phyloP scores from a whole-genome alignment of 2,329 filamentous ascomycete species.

The Xylariaceae sp. region DNA sequence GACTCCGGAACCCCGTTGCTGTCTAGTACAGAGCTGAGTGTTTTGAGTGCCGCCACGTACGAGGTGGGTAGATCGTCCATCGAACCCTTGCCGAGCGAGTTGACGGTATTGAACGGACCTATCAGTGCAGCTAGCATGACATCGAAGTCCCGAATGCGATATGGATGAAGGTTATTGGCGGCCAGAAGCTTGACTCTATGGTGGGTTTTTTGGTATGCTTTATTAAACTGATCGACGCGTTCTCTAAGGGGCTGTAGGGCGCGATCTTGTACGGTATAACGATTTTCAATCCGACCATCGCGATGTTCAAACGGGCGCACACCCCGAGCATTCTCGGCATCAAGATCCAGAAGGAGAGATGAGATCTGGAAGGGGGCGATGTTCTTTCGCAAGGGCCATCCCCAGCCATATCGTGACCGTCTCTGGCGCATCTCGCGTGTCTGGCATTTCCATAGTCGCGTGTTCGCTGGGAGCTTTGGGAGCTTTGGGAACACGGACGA shows the following conservation, averaged over 20 bases:
- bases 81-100: neutral
- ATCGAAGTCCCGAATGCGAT: constrained; percentile 41
- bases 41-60: neutral
- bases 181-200: constrained; percentile 12
- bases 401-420: neutral
- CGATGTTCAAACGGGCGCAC: constrained; percentile 40
- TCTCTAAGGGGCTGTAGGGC: constrained; percentile 31
- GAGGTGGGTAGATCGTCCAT: neutral
- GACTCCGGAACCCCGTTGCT: constrained; percentile 29
- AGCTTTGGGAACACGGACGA: constrained; percentile 13
- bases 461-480: constrained; percentile 11
- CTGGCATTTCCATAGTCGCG: constrained; percentile 10
- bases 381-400: constrained; percentile 15
- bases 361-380: constrained; percentile 34
- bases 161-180: constrained; percentile 26
- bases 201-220: constrained; percentile 18
- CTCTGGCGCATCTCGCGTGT: constrained; percentile 1
- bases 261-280: constrained; percentile 10
- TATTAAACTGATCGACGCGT: constrained; percentile 31
- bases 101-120: neutral
- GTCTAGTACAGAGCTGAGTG: constrained; percentile 15
- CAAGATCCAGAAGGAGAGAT: constrained; percentile 46
- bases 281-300: constrained; percentile 26
- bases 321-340: constrained; percentile 40
- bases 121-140: constrained; percentile 38